These are phyloP conservation scores for Sporobolomyces roseus DNA, from an alignment of 768 basidiomycete genomes.

Conservation along the genomic window DNA sequence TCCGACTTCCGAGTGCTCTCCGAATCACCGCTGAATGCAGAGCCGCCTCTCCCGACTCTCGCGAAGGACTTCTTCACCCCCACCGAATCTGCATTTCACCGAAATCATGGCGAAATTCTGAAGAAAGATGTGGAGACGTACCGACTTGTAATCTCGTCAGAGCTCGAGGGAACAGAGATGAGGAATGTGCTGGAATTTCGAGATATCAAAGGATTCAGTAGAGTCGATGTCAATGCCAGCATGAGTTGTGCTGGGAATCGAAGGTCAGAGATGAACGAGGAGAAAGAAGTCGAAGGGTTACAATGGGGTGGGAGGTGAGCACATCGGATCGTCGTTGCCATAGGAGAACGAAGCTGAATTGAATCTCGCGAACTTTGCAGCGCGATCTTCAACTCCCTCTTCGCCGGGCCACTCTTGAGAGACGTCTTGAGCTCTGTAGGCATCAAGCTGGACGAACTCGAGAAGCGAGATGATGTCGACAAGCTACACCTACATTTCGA, in stretches of 20 bases:
- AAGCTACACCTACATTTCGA: conserved; percentile 32
- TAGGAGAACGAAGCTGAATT: not conserved
- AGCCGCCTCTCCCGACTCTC: conserved; percentile 59
- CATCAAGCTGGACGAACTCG: not conserved
- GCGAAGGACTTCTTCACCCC: conserved; percentile 63
- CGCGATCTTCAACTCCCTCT: conserved; percentile 20
- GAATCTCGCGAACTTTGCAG: not conserved
- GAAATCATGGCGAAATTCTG: conserved; percentile 59
- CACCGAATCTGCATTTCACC: conserved; percentile 62
- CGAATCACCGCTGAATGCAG: conserved; percentile 64
- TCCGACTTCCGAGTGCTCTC: conserved; percentile 17
- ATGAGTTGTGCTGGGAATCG: conserved; percentile 53
- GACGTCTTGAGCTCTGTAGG: conserved; percentile 1
- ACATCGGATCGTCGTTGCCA: no score
- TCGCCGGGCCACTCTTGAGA: conserved; percentile 10
- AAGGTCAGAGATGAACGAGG: conserved; percentile 27
- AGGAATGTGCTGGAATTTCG: conserved; percentile 40
- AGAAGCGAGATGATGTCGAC: no score
- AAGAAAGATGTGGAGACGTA: conserved; percentile 43
- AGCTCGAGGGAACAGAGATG: not conserved
- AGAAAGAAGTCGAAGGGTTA: conserved; percentile 30
- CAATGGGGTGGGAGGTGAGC: conserved; percentile 24
- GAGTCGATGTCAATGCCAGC: conserved; percentile 54
- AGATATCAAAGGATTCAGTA: conserved; percentile 38
- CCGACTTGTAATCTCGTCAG: conserved; percentile 44